phyloP scores from a whole-genome alignment of 306 rosid species.

The Citrullus amarus region DNA sequence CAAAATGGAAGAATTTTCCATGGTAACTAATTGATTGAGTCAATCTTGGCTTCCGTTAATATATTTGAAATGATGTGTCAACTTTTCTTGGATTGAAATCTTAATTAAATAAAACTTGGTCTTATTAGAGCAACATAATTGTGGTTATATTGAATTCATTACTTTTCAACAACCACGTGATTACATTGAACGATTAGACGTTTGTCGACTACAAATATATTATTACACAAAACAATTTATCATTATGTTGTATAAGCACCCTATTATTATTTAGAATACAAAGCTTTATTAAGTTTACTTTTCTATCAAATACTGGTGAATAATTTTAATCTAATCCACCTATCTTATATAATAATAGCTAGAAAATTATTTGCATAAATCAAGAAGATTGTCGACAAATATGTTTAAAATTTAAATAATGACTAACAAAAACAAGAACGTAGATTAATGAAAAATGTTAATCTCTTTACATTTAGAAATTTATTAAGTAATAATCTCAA shows the following conservation, averaged over 20 bases:
- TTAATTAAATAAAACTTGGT: neutral
- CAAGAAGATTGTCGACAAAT: neutral
- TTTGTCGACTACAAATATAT: neutral
- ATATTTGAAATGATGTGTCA: conserved; percentile 2
- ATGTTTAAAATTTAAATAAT: too few relatives aligned
- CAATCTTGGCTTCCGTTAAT: neutral
- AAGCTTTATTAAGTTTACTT: neutral
- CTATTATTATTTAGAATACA: neutral
- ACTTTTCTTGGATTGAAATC: neutral
- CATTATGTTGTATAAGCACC: neutral
- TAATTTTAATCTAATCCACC: neutral
- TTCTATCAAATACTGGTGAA: neutral
- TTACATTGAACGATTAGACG: neutral
- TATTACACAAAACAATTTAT: neutral
- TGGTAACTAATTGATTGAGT: neutral
- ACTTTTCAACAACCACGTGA: conserved; percentile 4
- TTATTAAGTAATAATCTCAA: too few relatives aligned
- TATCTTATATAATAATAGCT: neutral
- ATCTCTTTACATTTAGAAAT: too few relatives aligned
- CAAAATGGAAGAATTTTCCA: neutral
- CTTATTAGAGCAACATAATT: neutral
- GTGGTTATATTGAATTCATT: neutral
- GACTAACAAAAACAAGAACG: too few relatives aligned
- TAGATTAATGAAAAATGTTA: too few relatives aligned
- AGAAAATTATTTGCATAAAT: neutral